Conservation (phyloP, 2,329 filamentous ascomycete genomes). For the Alternaria sp. region DNA sequence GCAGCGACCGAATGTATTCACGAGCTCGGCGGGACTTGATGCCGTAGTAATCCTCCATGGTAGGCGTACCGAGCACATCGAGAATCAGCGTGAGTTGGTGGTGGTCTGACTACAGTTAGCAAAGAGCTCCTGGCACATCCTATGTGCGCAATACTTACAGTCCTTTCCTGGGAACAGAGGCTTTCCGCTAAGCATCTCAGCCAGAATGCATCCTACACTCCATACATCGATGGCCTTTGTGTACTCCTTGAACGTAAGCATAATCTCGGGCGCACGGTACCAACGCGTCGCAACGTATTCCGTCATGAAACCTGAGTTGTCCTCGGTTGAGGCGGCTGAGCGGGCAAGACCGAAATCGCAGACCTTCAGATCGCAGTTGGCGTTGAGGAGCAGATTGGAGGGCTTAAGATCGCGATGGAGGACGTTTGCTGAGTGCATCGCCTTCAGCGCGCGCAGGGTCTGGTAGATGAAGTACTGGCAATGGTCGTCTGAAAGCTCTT, state of each 20-base stretch:
- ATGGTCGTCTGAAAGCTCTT: conserved; percentile 98
- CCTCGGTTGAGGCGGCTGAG: conserved; percentile 94
- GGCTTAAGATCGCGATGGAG: conserved; percentile 97
- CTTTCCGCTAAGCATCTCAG: conserved; percentile 99
- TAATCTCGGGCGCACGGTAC: conserved; percentile 99
- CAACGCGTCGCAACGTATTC: conserved; percentile 99
- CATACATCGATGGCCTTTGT: conserved; percentile 99
- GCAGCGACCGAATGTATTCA: conserved; percentile 96
- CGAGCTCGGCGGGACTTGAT: conserved; percentile 98
- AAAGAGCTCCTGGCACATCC: conserved; percentile 10
- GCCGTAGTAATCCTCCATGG: conserved; percentile 99
- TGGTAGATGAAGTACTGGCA: conserved; percentile 99
- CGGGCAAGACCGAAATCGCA: conserved; percentile 97
- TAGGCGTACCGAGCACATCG: conserved; percentile 95
- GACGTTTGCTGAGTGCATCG: conserved; percentile 99
- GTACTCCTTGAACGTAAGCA: conserved; percentile 99
- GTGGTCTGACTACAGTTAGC: conserved; percentile 70
- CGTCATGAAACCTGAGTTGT: conserved; percentile 99
- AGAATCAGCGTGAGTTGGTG: conserved; percentile 97
- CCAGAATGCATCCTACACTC: conserved; percentile 97
- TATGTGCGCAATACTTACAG: conserved; percentile 66
- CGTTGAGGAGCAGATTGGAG: conserved; percentile 94
- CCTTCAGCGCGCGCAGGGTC: conserved; percentile 94
- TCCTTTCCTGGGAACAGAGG: conserved; percentile 98
- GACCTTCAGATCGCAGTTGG: conserved; percentile 98